Evolutionary conservation across 768 basidiomycete genomes (phyloP).

Genomic region (Panellus pusillus): DNA sequence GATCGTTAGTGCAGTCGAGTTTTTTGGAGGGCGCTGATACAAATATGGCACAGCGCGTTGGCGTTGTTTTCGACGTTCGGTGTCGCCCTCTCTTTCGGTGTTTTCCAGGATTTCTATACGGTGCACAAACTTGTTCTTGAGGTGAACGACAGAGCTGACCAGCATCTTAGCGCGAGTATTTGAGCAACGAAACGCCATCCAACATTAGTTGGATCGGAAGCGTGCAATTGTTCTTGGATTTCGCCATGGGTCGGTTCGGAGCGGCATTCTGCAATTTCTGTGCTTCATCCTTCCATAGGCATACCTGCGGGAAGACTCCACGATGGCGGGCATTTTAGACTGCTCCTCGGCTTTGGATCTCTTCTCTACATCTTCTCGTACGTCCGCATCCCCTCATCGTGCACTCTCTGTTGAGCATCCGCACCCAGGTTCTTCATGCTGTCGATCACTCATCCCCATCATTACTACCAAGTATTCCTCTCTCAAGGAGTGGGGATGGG

Average conservation of each 20-base stretch:
- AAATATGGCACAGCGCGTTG: no score
- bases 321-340: slow-evolving; percentile 18
- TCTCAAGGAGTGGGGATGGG: slow-evolving; percentile 34
- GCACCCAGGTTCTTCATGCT: slow-evolving; percentile 24
- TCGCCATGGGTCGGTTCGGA: not conserved
- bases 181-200: slow-evolving; percentile 16
- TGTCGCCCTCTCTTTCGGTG: slow-evolving; percentile 15
- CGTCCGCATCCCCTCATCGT: not conserved
- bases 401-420: not conserved
- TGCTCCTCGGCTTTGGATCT: slow-evolving; percentile 17
- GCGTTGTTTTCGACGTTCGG: no score
- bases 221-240: slow-evolving; percentile 16
- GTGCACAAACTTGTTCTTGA: not conserved
- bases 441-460: slow-evolving; percentile 25
- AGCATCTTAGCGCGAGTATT: slow-evolving; percentile 7
- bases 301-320: slow-evolving; percentile 9
- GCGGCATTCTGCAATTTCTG: not conserved
- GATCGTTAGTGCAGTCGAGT: no score
- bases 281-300: not conserved
- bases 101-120: slow-evolving; percentile 20
- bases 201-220: slow-evolving; percentile 19
- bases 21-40: no score
- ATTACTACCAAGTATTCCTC: slow-evolving; percentile 28
- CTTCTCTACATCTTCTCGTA: slow-evolving; percentile 19
- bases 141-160: not conserved